Evolutionary conservation across 2,329 filamentous ascomycete species (phyloP), one percentile per base, ranked within the genome.

Genomic region (Ophiostoma pallidulum): DNA sequence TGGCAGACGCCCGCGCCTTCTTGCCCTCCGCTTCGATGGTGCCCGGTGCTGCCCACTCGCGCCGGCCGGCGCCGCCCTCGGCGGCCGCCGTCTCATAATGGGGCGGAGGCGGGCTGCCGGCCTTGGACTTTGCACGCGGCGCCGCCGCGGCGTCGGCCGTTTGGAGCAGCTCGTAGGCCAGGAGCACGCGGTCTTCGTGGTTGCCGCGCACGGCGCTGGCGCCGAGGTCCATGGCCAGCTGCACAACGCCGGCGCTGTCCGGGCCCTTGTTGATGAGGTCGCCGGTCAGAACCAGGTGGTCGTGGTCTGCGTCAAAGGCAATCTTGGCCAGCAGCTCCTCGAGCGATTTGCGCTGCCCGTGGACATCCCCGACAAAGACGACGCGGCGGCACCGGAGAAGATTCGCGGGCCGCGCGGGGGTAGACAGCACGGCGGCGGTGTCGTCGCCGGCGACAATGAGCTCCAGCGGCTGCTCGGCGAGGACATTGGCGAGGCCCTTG

Each of bases 181-280:
- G 73, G n/a, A 97, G 73, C 18, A 96, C 73, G 19, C 81, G 76
- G 62, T 97, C 90, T 62, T 98, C 92, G 66, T 95, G 86, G 65
- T 96, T 96, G 16, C 92, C 92, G 43, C 91, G 82, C 8, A 97
- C 88, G 53, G 80, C 86, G 26, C 82, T 86, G 19, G 91, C 90
- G 43, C 78, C 77, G 32, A 91, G 67, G 13, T 75, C 66, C 62
- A 88, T 84, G 32, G 87, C 82, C 36, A 89, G 71, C 49, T 84
- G 77, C 41, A 97, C 73, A 1, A 95, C 86, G 32, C 82, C 87
- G 1, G 73, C 59, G 28, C 86, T 91, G 64, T 95, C 82, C 10
- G 90, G 88, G 0, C 91, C 90, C 66, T 95, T 95, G 60, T 82
- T 82, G 56, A 97, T 75, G 61, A 91, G 74, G 64, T 94, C 86